Percentiles rank a stretch among this genome's conserved stretches.
Conservation (phyloP, 2,329 filamentous ascomycete species). For the Aquanectria penicillioides region DNA sequence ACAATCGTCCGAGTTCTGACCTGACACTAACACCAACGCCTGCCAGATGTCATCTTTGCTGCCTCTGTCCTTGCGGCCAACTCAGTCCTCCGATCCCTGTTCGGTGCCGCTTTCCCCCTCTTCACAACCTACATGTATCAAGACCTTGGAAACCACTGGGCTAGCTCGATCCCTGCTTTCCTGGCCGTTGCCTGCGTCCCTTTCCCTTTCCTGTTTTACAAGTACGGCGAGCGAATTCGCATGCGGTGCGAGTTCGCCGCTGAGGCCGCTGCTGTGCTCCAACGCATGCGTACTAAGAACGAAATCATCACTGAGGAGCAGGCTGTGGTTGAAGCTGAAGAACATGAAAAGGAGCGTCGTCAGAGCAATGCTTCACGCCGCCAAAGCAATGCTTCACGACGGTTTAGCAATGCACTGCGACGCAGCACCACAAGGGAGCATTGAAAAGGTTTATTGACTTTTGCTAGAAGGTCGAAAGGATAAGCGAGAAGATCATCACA, state of each 20-base stretch:
- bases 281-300: constrained; percentile 50
- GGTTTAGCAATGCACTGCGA: constrained; percentile 29
- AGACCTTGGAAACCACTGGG: constrained; percentile 79
- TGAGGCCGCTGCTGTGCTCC: constrained; percentile 71
- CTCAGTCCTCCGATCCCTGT: constrained; percentile 75
- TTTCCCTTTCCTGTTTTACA: constrained; percentile 81
- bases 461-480: not conserved
- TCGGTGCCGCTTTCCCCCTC: constrained; percentile 78
- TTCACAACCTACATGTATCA: constrained; percentile 72
- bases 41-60: constrained; percentile 75
- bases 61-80: constrained; percentile 80
- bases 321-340: constrained; percentile 35
- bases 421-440: constrained; percentile 32
- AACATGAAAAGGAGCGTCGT: constrained; percentile 39
- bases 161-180: constrained; percentile 77
- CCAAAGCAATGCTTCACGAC: constrained; percentile 28
- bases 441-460: constrained; percentile 1
- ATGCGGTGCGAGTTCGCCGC: constrained; percentile 75
- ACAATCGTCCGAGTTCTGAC: not conserved
- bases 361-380: constrained; percentile 31
- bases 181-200: constrained; percentile 77
- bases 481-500: not conserved
- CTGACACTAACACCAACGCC: constrained; percentile 23
- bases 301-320: constrained; percentile 43
- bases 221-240: constrained; percentile 72